Evolutionary conservation across 2,329 filamentous ascomycete species (phyloP).

Genomic region (Lizonia empirigonia): DNA sequence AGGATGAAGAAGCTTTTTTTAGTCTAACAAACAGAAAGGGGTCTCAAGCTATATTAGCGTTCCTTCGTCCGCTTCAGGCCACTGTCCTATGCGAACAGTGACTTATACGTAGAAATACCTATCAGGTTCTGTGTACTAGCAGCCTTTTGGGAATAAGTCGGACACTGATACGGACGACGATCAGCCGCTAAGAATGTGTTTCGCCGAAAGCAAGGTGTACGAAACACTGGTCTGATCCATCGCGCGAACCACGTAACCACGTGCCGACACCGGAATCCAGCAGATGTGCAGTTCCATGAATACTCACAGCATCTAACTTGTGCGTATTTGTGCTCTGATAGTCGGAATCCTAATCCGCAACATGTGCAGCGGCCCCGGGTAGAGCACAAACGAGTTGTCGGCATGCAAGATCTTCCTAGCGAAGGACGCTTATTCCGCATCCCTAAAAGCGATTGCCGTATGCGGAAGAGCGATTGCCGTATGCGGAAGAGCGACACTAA

Average conservation of each 20-base stretch:
- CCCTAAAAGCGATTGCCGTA: neutral
- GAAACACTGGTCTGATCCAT: conserved; percentile 11
- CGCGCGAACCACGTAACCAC: neutral
- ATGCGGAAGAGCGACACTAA: neutral
- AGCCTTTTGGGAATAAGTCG: neutral
- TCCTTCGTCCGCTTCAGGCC: neutral
- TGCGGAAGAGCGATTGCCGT: neutral
- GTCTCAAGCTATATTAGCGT: neutral
- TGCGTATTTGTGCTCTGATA: neutral
- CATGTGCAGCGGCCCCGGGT: neutral
- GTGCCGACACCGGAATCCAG: neutral
- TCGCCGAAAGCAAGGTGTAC: neutral
- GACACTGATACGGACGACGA: neutral
- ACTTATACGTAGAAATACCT: neutral
- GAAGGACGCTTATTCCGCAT: neutral
- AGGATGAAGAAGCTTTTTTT: neutral
- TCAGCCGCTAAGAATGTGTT: neutral
- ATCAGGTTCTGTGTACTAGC: neutral
- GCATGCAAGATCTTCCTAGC: neutral
- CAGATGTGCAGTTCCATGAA: neutral
- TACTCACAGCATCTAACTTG: neutral
- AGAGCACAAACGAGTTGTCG: neutral
- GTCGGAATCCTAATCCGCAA: neutral
- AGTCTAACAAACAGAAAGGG: neutral
- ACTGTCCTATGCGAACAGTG: neutral